Conservation (phyloP, 306 rosid genomes). For the Vicia villosa region DNA sequence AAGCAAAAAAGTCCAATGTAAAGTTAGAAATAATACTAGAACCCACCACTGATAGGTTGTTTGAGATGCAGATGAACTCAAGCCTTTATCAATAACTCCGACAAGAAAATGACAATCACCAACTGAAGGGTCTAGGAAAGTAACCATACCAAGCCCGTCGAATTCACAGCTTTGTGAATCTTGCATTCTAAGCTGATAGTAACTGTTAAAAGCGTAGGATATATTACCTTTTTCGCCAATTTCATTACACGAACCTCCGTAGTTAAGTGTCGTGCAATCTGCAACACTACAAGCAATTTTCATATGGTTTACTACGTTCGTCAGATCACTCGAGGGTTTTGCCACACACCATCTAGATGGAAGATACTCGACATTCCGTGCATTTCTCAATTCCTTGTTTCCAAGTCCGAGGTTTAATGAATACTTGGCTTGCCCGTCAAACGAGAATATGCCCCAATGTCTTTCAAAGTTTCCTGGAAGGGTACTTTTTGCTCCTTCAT, state of each 20-base stretch:
- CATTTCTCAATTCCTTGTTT: constrained; percentile 64
- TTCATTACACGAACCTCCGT: constrained; percentile 88
- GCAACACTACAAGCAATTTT: constrained; percentile 82
- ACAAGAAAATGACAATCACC: constrained; percentile 85
- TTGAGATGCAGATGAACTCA: constrained; percentile 50
- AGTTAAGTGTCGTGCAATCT: constrained; percentile 87
- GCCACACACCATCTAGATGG: constrained; percentile 98
- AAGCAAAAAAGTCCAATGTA: constrained; percentile 46
- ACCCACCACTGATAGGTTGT: constrained; percentile 31
- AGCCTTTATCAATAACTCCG: constrained; percentile 64
- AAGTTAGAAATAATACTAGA: constrained; percentile 44
- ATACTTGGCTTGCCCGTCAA: constrained; percentile 93
- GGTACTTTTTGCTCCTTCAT: constrained; percentile 85
- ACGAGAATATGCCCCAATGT: constrained; percentile 95
- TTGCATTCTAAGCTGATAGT: constrained; percentile 90
- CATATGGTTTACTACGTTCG: constrained; percentile 65
- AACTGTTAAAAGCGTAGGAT: constrained; percentile 94
- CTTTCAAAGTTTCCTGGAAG: constrained; percentile 96
- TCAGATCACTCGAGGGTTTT: constrained; percentile 61
- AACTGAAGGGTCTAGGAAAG: constrained; percentile 82
- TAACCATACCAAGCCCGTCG: constrained; percentile 86
- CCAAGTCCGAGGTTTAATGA: constrained; percentile 78
- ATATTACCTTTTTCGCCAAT: constrained; percentile 86
- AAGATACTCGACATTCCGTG: constrained; percentile 75
- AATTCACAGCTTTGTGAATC: constrained; percentile 76